Evolutionary conservation across 208 protist genomes (phyloP).

Genomic region (Trypanosoma lewisi): DNA sequence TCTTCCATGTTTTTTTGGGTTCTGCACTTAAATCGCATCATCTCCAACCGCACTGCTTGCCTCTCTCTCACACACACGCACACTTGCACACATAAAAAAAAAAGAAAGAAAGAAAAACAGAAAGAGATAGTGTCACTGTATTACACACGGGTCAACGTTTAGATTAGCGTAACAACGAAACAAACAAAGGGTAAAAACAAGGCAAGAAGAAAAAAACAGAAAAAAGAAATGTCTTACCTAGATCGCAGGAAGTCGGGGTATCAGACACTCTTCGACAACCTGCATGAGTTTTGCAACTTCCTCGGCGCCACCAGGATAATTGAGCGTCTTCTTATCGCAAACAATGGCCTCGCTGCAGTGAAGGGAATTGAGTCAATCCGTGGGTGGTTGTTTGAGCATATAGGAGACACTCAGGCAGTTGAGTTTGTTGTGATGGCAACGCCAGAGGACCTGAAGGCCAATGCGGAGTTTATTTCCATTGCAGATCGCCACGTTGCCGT

Average conservation of each 20-base stretch:
- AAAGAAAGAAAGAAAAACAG: background rate
- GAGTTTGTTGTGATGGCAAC: slow-evolving; percentile 98
- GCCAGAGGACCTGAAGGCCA: slow-evolving; percentile 97
- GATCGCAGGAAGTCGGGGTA: background rate
- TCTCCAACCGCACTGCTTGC: background rate
- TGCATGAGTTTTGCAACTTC: slow-evolving; percentile 49
- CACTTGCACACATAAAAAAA: background rate
- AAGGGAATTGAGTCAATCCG: slow-evolving; percentile 98
- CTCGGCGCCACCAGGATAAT: slow-evolving; percentile 72
- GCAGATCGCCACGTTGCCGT: slow-evolving; percentile 94
- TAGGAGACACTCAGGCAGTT: slow-evolving; percentile 92
- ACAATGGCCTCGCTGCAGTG: slow-evolving; percentile 98
- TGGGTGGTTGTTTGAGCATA: slow-evolving; percentile 94
- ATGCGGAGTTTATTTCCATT: slow-evolving; percentile 98
- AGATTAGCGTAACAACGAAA: background rate
- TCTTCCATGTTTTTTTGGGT: no score
- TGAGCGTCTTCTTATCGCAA: slow-evolving; percentile 94
- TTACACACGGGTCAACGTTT: background rate
- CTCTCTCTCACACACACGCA: background rate
- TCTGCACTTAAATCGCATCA: background rate
- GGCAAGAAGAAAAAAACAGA: background rate
- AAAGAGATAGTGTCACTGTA: background rate
- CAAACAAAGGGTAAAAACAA: background rate
- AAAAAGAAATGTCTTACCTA: background rate
- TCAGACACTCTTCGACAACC: slow-evolving; percentile 30